Evolutionary conservation across 2,329 filamentous ascomycete species (phyloP), one percentile per base, ranked within the genome.

Genomic region (Phoma sp.): DNA sequence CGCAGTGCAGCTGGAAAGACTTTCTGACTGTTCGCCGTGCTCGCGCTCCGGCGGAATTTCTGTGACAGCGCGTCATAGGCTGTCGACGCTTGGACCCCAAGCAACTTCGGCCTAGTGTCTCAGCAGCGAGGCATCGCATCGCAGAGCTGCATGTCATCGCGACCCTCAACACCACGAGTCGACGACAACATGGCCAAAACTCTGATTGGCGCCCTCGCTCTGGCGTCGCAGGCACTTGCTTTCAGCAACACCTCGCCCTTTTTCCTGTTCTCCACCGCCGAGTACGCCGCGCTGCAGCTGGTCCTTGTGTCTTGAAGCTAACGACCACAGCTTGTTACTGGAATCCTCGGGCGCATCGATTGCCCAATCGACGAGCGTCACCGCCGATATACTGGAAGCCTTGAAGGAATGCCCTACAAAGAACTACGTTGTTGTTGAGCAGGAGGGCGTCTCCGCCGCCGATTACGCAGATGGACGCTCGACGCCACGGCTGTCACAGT

Each of bases 211-310:
- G 76, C 80, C 56, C 69, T 83, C 50, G 78, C 80, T 67, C 74
- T 83, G 53, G 75, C 85, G 38, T 62, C 68, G 66, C 81, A 84
- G 20, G 86, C 83, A 37, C 79, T 86, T 57, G 93, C 91, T 21
- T 95, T 96, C 74, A 87, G 85, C 59, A 89, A 96, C 76, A 92
- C 93, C 2, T 93, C 91, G 48, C 93, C 95, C 15, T 95, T 96
- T 76, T 84, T 96, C 72, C 79, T 97, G 62, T 88, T 96, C 74
- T 97, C 93, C 26, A 93, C 89, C 38, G 84, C 89, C 59, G 81
- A 87, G 93, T 96, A 87, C 68, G 88, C 62, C 43, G 37, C 25
- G 25, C 53, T 47, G 36, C 50, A 47, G 53, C 60, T 48, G 28
- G 26, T 29, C 42, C 43, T 47, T 36, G 46, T 42, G 33, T 51